Evolutionary conservation across 1,284 basidiomycete species (phyloP).

Genomic region (Pterula multifida): DNA sequence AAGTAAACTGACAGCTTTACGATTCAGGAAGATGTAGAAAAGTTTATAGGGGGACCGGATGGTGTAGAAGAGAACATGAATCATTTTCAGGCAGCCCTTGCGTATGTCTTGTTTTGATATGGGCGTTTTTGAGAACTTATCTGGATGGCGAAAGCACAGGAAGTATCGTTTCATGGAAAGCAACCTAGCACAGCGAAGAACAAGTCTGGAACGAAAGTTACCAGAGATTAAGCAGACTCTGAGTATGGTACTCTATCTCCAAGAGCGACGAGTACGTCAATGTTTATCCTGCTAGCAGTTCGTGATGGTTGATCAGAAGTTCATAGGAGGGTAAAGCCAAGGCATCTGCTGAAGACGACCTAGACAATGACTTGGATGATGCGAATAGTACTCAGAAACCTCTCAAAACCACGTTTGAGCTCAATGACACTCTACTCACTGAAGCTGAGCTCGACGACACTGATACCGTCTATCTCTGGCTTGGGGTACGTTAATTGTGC

Average conservation of each 20-base stretch:
- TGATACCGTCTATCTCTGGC: constrained; percentile 89
- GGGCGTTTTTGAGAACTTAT: constrained; percentile 11
- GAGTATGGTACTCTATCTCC: constrained; percentile 78
- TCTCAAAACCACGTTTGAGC: constrained; percentile 82
- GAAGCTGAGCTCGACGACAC: constrained; percentile 83
- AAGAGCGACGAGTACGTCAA: constrained; percentile 50
- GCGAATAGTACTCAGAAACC: constrained; percentile 31
- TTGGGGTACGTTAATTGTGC: constrained; percentile 63
- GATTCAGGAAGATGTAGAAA: constrained; percentile 70
- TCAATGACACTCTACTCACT: constrained; percentile 92
- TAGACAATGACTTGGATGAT: constrained; percentile 29
- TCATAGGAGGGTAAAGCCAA: constrained; percentile 49
- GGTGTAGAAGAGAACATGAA: constrained; percentile 72
- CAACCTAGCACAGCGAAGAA: constrained; percentile 70
- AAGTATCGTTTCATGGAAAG: constrained; percentile 99
- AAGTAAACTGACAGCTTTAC: background rate
- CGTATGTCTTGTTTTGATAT: constrained; percentile 39
- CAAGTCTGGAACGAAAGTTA: constrained; percentile 85
- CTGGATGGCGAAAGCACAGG: constrained; percentile 33
- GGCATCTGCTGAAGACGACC: constrained; percentile 31
- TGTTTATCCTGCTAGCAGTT: background rate
- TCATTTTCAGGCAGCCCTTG: constrained; percentile 85
- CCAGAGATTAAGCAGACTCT: constrained; percentile 94
- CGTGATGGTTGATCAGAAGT: background rate
- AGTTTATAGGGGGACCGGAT: constrained; percentile 75